Conservation (phyloP, 352 stramenopile genomes). For the Saprolegnia diclina region DNA sequence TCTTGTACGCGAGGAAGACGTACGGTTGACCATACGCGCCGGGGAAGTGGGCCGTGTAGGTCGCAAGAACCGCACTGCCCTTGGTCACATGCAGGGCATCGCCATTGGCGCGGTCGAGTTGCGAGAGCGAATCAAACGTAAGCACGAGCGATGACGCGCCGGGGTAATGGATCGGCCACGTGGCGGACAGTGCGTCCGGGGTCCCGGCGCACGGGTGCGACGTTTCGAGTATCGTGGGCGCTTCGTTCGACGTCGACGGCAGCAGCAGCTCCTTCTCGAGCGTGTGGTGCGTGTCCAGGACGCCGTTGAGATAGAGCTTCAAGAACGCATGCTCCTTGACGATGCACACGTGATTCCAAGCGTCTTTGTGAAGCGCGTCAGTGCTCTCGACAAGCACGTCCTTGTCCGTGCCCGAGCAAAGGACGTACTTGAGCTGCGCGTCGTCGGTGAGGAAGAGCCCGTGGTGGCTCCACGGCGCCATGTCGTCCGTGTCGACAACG, state of each 20-base stretch:
- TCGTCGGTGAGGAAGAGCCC: constrained; percentile 60
- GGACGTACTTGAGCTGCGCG: constrained; percentile 57
- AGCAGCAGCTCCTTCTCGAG: constrained; percentile 64
- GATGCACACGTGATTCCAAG: constrained; percentile 70
- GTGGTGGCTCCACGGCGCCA: constrained; percentile 64
- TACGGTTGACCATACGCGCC: neutral
- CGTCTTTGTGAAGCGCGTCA: constrained; percentile 50
- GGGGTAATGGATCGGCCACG: constrained; percentile 63
- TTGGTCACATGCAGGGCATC: constrained; percentile 1
- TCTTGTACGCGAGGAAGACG: no score
- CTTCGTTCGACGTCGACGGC: constrained; percentile 36
- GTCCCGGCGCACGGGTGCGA: constrained; percentile 38
- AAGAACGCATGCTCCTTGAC: constrained; percentile 57
- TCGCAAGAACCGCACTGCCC: neutral
- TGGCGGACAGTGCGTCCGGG: constrained; percentile 46
- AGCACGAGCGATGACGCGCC: constrained; percentile 63
- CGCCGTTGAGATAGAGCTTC: constrained; percentile 62
- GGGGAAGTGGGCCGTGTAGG: neutral
- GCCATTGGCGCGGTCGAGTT: constrained; percentile 55
- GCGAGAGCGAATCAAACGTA: constrained; percentile 67
- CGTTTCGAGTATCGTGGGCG: constrained; percentile 44
- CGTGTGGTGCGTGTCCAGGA: constrained; percentile 52
- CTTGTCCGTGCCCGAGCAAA: constrained; percentile 50
- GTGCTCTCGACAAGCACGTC: constrained; percentile 62
- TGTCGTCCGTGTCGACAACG: constrained; percentile 39